Conservation (phyloP, 2,329 filamentous ascomycete species). For the Alternaria arborescens region DNA sequence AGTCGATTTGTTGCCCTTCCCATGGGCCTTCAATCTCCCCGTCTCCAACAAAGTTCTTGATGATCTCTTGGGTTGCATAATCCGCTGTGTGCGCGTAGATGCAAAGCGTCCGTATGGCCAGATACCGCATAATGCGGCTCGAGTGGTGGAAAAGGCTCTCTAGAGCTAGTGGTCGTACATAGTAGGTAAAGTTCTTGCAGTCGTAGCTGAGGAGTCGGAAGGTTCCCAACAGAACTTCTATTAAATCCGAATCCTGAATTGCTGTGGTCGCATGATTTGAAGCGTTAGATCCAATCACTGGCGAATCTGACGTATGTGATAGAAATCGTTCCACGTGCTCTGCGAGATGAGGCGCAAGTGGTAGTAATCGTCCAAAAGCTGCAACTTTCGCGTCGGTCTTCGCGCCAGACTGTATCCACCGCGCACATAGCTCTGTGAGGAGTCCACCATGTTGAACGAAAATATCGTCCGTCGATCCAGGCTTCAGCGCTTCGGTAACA, state of each 20-base stretch:
- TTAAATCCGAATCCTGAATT: conserved; percentile 29
- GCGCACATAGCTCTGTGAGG: conserved; percentile 82
- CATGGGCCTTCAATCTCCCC: conserved; percentile 72
- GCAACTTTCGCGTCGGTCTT: conserved; percentile 60
- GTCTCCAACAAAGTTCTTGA: conserved; percentile 70
- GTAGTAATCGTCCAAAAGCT: conserved; percentile 80
- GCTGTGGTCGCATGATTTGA: neutral
- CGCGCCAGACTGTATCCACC: conserved; percentile 69
- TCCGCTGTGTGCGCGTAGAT: conserved; percentile 83
- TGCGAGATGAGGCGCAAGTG: conserved; percentile 81
- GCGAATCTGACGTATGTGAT: conserved; percentile 41
- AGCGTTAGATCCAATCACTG: conserved; percentile 29
- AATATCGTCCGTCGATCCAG: conserved; percentile 74
- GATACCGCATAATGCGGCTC: conserved; percentile 72
- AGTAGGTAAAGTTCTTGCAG: conserved; percentile 69
- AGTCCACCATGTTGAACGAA: conserved; percentile 78
- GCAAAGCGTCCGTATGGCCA: conserved; percentile 83
- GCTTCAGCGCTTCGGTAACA: conserved; percentile 61
- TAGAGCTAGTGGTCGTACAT: conserved; percentile 72
- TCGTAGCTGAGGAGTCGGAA: conserved; percentile 85
- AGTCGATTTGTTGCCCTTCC: conserved; percentile 81
- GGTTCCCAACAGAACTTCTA: conserved; percentile 68
- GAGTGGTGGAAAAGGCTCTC: conserved; percentile 71
- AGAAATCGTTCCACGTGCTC: conserved; percentile 69
- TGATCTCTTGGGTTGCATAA: conserved; percentile 74